Percentiles rank a stretch among this genome's conserved stretches.
phyloP scores from a whole-genome alignment of 2,329 filamentous ascomycete species.

The Exophiala xenobiotica region DNA sequence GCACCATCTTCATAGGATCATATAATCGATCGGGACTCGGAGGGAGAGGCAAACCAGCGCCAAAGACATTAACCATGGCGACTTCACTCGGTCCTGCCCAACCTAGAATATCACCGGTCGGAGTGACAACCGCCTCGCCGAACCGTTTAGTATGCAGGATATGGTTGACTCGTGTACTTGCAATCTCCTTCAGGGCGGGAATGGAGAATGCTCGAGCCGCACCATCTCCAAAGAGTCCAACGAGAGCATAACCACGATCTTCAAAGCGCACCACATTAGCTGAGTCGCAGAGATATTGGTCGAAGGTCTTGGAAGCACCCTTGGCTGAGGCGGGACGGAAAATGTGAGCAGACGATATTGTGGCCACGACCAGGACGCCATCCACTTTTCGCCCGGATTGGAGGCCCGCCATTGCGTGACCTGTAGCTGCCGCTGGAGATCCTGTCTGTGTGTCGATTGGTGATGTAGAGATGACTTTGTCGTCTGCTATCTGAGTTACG shows the following conservation, averaged over 20 bases:
- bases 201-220: slow-evolving; percentile 77
- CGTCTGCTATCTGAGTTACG: slow-evolving; percentile 62
- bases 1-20: slow-evolving; percentile 71
- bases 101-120: slow-evolving; percentile 77
- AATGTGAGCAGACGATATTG: slow-evolving; percentile 71
- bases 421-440: slow-evolving; percentile 71
- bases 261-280: slow-evolving; percentile 75
- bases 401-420: slow-evolving; percentile 70
- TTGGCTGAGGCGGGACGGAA: slow-evolving; percentile 83
- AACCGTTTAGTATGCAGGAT: slow-evolving; percentile 74
- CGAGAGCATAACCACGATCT: slow-evolving; percentile 72
- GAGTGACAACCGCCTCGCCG: slow-evolving; percentile 67
- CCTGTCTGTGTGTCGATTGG: slow-evolving; percentile 80
- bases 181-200: slow-evolving; percentile 84
- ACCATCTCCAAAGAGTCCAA: slow-evolving; percentile 82
- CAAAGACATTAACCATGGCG: slow-evolving; percentile 80
- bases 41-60: slow-evolving; percentile 64
- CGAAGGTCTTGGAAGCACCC: slow-evolving; percentile 89
- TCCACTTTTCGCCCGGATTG: slow-evolving; percentile 72
- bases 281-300: slow-evolving; percentile 76
- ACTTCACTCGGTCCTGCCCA: slow-evolving; percentile 89
- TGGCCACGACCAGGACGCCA: slow-evolving; percentile 78
- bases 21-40: slow-evolving; percentile 70
- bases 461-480: slow-evolving; percentile 68
- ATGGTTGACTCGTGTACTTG: slow-evolving; percentile 60